A percentile compares a stretch with the other conserved stretches of the same genome.
Conservation (phyloP, 176 grass and related monocot species). For the Oryza officinalis region DNA sequence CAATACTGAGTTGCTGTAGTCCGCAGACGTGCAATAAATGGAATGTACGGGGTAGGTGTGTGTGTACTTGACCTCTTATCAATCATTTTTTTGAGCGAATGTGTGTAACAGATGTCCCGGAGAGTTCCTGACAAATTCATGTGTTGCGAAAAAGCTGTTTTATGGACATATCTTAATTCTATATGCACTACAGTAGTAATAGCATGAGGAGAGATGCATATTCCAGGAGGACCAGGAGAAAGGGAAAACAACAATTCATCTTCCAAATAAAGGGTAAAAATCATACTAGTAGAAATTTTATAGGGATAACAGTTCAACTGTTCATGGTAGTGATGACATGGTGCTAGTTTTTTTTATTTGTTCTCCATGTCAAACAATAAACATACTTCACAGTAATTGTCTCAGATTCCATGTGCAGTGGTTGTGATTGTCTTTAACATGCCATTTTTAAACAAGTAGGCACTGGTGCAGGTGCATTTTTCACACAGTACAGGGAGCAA, state of each 20-base stretch:
- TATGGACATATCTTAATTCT: not conserved
- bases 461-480: not conserved
- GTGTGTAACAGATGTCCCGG: not conserved
- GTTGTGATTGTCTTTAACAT: not conserved
- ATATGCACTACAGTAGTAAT: not conserved
- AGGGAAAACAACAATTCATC: not conserved
- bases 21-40: constrained; percentile 33
- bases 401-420: constrained; percentile 1
- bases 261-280: not conserved
- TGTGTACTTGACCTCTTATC: not conserved
- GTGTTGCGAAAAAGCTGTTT: not conserved
- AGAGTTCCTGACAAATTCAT: not conserved
- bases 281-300: not conserved
- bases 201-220: not conserved
- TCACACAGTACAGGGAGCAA: not conserved
- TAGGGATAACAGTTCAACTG: not conserved
- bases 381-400: not conserved
- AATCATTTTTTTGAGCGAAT: not conserved
- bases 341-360: not conserved
- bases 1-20: constrained; percentile 1
- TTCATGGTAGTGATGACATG: not conserved
- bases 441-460: not conserved
- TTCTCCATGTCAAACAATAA: not conserved
- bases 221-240: not conserved
- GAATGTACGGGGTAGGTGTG: constrained; percentile 6